A percentile compares a stretch with the other conserved stretches of the same genome.
Evolutionary conservation across 257 asterid species (phyloP).

Genomic region (Misopates orontium): DNA sequence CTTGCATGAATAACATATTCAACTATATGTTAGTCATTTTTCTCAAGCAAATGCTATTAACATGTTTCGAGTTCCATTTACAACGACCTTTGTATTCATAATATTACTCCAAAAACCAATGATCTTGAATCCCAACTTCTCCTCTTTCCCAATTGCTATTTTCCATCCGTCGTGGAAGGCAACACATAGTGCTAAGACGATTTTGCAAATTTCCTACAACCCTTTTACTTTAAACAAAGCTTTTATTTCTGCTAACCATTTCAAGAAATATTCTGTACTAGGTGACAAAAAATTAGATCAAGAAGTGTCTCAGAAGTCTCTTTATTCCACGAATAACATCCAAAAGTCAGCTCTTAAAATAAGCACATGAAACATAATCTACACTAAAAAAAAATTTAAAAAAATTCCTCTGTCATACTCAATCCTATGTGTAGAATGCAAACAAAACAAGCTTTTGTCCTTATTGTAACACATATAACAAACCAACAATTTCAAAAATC

Average conservation of each 20-base stretch:
- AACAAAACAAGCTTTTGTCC: constrained; percentile 25
- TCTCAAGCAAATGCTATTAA: neutral
- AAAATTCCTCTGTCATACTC: neutral
- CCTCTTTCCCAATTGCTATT: neutral
- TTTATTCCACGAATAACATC: constrained; percentile 1
- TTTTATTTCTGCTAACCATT: no score
- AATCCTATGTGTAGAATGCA: neutral
- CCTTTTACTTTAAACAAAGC: no score
- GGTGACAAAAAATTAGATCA: neutral
- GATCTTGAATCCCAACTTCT: neutral
- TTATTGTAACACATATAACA: constrained; percentile 6
- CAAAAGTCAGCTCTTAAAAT: constrained; percentile 13
- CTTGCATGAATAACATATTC: constrained; percentile 6
- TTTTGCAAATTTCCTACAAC: no score
- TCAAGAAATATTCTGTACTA: no score
- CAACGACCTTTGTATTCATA: neutral
- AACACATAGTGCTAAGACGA: neutral
- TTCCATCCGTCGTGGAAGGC: neutral
- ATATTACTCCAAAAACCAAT: neutral
- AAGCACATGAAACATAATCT: constrained; percentile 17
- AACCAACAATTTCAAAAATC: neutral
- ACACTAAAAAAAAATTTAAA: neutral
- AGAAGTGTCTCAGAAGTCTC: constrained; percentile 2
- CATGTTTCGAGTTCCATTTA: no score
- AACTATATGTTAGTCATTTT: neutral